Evolutionary conservation across 805 yeast species (phyloP).

Genomic region (Candida chauliodis): DNA sequence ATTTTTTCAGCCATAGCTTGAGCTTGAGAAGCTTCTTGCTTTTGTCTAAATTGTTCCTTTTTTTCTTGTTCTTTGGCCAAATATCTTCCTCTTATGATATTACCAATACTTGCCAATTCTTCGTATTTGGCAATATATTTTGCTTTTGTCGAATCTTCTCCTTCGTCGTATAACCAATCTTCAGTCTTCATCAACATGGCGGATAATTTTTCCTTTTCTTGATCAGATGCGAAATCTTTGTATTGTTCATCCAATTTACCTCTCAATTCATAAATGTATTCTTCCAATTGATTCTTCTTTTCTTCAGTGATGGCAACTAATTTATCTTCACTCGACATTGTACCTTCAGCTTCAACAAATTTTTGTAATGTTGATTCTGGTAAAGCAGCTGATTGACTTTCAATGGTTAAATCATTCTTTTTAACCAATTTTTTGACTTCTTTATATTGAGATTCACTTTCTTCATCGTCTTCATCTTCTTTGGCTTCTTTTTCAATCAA

Average conservation of each 20-base stretch:
- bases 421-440: constrained; percentile 92
- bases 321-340: constrained; percentile 86
- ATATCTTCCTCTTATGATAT: constrained; percentile 93
- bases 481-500: constrained; percentile 64
- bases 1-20: constrained; percentile 79
- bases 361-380: constrained; percentile 52
- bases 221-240: constrained; percentile 81
- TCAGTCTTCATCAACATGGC: constrained; percentile 80
- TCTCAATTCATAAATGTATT: constrained; percentile 95
- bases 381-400: constrained; percentile 59
- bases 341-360: constrained; percentile 77
- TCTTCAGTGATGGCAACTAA: constrained; percentile 98
- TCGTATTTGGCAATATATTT: constrained; percentile 97
- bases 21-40: constrained; percentile 83
- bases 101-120: constrained; percentile 92
- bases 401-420: constrained; percentile 72
- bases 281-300: constrained; percentile 96
- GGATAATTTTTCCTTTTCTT: constrained; percentile 77
- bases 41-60: constrained; percentile 81
- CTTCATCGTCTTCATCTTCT: constrained; percentile 53
- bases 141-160: constrained; percentile 94
- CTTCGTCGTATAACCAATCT: constrained; percentile 98
- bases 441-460: constrained; percentile 79
- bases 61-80: constrained; percentile 92
- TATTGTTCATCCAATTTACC: constrained; percentile 94